Evolutionary conservation across 306 rosid genomes (phyloP).

Genomic region (Quillaja saponaria): DNA sequence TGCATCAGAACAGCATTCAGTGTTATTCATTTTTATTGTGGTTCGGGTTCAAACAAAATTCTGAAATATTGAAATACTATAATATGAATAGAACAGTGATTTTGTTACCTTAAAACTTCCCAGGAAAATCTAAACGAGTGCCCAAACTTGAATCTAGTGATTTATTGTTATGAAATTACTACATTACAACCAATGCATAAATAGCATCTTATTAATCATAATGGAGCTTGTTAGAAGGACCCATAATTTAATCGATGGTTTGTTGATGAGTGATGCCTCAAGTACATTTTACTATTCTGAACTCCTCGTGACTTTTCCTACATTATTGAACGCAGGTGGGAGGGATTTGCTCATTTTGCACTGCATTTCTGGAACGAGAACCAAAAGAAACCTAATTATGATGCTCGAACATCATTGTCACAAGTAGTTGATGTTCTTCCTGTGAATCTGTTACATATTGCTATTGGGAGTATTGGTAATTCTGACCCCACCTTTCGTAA

Average conservation of each 20-base stretch:
- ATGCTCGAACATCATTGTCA: slow-evolving; percentile 30
- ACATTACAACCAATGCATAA: neutral
- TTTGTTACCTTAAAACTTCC: no score
- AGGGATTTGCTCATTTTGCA: slow-evolving; percentile 71
- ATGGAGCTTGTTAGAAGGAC: neutral
- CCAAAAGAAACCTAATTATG: slow-evolving; percentile 31
- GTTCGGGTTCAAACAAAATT: no score
- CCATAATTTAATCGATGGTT: neutral
- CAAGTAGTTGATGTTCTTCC: slow-evolving; percentile 40
- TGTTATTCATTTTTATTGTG: no score
- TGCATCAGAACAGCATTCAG: neutral
- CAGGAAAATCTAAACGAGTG: no score
- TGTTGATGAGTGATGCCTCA: slow-evolving; percentile 7
- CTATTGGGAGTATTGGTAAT: slow-evolving; percentile 55
- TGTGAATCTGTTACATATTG: slow-evolving; percentile 57
- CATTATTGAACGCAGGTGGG: slow-evolving; percentile 66
- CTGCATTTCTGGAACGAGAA: slow-evolving; percentile 61
- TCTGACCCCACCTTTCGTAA: slow-evolving; percentile 63
- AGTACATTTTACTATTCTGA: slow-evolving; percentile 1
- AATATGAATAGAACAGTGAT: no score
- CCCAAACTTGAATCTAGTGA: no score
- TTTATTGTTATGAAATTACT: no score
- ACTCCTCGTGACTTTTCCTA: slow-evolving; percentile 14
- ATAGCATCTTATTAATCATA: neutral
- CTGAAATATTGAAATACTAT: no score